Base-by-base conservation (phyloP, 2,329 filamentous ascomycete genomes). In the Fusarium piperis region DNA sequence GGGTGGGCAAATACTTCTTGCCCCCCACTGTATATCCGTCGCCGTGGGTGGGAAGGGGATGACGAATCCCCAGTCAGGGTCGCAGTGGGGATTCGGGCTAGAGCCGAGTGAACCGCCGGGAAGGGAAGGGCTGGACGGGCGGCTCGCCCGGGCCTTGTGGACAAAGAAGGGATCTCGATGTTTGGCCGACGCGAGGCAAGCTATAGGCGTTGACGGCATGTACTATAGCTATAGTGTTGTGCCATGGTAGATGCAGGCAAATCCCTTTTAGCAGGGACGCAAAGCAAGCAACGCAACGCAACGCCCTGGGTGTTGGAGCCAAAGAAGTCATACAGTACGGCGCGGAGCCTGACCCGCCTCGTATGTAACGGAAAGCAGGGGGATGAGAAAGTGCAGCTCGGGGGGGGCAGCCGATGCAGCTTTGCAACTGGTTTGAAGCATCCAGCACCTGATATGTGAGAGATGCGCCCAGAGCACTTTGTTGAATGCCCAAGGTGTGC, bases 51-150 rank as follows among this genome's bases (percentile, higher is more conserved):
- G 71, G 73, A 74, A 62, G 77, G 65, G 65, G 75, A 77, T 79
- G 78, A 80, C 75, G 78, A 79, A 72, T 78, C 75, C 73, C 72
- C 71, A 74, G 75, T 77, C 76, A 74, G 75, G 72, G 78, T 75
- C 67, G 69, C 57, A 74, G 75, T 80, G 79, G 78, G 72, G 74
- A 74, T 76, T 81, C 77, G 78, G 79, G 76, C 77, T 80, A 73
- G 75, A 81, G 79, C 81, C 81, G 81, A 81, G 74, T 76, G 76
- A 81, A 79, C 77, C 78, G 79, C 80, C 78, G 75, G 73, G 75
- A 77, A 76, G 75, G 67, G 75, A 74, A 70, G 74, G 71, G 70
- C 64, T 73, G 66, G 53, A 60, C 60, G 67, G 73, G 62, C 65
- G 68, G 70, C 68, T 74, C 63, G 62, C 72, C 65, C 64, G 75